phyloP scores from a whole-genome alignment of 345 rosid genomes.

The Salix koriyanagi region DNA sequence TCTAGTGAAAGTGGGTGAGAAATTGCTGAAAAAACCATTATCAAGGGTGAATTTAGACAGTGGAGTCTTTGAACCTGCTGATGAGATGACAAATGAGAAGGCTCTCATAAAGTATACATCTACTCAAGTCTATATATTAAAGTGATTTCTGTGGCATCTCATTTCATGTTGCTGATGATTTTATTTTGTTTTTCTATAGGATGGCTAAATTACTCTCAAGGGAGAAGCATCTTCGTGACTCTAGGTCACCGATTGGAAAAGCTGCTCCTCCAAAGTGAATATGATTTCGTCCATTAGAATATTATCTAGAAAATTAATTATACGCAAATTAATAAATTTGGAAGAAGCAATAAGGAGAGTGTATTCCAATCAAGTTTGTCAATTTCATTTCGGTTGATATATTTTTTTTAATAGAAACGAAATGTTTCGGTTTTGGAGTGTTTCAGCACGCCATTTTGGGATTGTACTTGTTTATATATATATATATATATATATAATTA shows the following conservation, averaged over 20 bases:
- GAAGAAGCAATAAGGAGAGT: too few relatives aligned
- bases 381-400: too few relatives aligned
- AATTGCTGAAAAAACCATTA: conserved; percentile 48
- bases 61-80: conserved; percentile 36
- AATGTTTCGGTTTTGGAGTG: too few relatives aligned
- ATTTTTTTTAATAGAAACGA: too few relatives aligned
- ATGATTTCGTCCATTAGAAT: neutral
- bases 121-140: neutral
- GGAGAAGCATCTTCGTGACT: conserved; percentile 46
- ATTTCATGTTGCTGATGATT: neutral
- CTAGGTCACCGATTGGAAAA: conserved; percentile 31
- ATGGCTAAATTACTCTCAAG: conserved; percentile 54
- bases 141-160: neutral
- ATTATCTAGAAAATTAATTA: too few relatives aligned
- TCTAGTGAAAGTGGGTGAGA: conserved; percentile 44
- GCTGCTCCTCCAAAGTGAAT: neutral
- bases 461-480: too few relatives aligned
- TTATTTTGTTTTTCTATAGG: conserved; percentile 20
- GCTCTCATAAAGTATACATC: conserved; percentile 48
- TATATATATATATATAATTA: too few relatives aligned
- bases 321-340: too few relatives aligned
- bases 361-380: too few relatives aligned
- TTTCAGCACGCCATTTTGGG: too few relatives aligned
- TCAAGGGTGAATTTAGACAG: conserved; percentile 45
- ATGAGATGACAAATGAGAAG: conserved; percentile 41